A percentile compares a stretch with the other conserved stretches of the same genome.
phyloP scores from a whole-genome alignment of 352 stramenopile species.

The Globisporangium paddicum region DNA sequence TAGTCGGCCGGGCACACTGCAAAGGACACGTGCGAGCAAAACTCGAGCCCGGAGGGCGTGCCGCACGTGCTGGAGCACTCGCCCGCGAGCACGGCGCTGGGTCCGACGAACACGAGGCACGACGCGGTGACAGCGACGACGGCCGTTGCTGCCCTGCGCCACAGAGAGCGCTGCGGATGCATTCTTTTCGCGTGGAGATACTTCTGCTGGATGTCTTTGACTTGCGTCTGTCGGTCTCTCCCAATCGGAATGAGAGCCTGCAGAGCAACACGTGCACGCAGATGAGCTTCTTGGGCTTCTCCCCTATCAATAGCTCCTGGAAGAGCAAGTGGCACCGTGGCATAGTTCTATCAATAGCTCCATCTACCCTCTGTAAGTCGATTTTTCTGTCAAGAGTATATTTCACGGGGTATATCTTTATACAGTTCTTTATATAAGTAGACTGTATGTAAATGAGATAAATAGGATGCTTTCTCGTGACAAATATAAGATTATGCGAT shows the following conservation, averaged over 20 bases:
- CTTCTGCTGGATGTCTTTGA: not conserved
- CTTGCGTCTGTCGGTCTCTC: slow-evolving; percentile 1
- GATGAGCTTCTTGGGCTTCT: not conserved
- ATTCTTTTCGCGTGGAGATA: not conserved
- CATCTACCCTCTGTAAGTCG: not conserved
- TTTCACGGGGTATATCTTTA: not conserved
- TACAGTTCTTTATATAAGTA: not conserved
- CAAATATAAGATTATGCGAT: not conserved
- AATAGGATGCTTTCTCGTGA: not conserved
- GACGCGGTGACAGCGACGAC: not conserved
- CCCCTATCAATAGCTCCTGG: not conserved
- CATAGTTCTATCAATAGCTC: slow-evolving; percentile 4
- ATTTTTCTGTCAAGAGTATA: not conserved
- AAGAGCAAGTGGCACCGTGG: not conserved
- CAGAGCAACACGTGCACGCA: not conserved
- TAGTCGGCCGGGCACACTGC: slow-evolving; percentile 50
- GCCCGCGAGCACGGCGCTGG: not conserved
- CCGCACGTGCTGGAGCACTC: slow-evolving; percentile 73
- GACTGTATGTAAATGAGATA: not conserved
- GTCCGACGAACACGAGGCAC: not conserved
- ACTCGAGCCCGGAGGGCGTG: slow-evolving; percentile 60
- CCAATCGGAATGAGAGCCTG: not conserved
- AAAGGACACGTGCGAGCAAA: slow-evolving; percentile 81
- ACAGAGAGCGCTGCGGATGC: slow-evolving; percentile 3
- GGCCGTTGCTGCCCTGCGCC: slow-evolving; percentile 1